phyloP scores from a whole-genome alignment of 495 filamentous ascomycete genomes.

The Bacidia gigantensis region DNA sequence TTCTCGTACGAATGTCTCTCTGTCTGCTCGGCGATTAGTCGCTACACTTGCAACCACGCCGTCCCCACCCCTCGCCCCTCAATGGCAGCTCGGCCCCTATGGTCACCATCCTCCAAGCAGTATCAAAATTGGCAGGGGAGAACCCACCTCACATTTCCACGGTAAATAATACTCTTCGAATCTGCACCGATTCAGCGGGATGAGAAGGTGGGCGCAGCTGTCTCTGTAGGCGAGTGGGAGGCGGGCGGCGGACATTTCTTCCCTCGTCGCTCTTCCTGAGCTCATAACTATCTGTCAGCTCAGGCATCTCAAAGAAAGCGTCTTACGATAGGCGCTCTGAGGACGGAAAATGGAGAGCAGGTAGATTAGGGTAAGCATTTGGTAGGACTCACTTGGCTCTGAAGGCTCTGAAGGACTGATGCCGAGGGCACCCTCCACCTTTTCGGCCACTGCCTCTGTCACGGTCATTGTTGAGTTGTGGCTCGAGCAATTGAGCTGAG shows the following conservation, averaged over 20 bases:
- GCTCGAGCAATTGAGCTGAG: neutral
- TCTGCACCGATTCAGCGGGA: slow-evolving; percentile 90
- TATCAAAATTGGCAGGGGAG: neutral
- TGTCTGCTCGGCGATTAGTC: slow-evolving; percentile 47
- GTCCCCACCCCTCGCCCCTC: neutral
- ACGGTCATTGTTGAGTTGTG: slow-evolving; percentile 24
- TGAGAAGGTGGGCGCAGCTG: slow-evolving; percentile 83
- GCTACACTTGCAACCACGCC: neutral
- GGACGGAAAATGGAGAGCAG: too few relatives aligned
- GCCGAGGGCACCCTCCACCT: slow-evolving; percentile 42
- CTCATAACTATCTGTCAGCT: neutral
- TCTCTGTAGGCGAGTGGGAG: slow-evolving; percentile 86
- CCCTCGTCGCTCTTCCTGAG: slow-evolving; percentile 51
- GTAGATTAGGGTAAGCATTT: slow-evolving; percentile 13
- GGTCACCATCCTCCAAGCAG: neutral
- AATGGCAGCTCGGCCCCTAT: neutral
- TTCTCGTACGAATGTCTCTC: slow-evolving; percentile 97
- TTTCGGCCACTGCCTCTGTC: slow-evolving; percentile 29
- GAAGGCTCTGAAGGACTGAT: slow-evolving; percentile 19
- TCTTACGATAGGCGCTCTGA: neutral
- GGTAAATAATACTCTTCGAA: slow-evolving; percentile 84
- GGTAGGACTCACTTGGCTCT: slow-evolving; percentile 27
- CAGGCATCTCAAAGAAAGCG: neutral
- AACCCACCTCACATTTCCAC: slow-evolving; percentile 93
- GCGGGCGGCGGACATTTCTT: slow-evolving; percentile 84